Percentiles rank a stretch among this genome's conserved stretches.
Evolutionary conservation across 805 yeast genomes (phyloP).

Genomic region (Lipomyces spencermartinsiae): DNA sequence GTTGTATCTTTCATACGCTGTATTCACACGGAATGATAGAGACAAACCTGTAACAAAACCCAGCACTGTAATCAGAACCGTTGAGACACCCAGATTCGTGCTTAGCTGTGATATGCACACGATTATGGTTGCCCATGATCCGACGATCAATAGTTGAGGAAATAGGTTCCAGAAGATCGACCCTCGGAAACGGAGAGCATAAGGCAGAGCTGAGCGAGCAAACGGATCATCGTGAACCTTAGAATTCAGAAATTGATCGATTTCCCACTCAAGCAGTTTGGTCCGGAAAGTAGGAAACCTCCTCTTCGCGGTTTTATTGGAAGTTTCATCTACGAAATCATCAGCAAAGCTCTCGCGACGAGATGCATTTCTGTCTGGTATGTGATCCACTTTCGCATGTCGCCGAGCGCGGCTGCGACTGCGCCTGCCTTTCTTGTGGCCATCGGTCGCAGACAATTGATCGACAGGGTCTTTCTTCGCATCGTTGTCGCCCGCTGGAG

Average conservation of each 20-base stretch:
- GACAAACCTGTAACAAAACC: conserved; percentile 37
- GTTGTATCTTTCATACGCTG: conserved; percentile 37
- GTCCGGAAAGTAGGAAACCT: conserved; percentile 1
- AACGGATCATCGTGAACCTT: conserved; percentile 38
- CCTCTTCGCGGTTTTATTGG: background rate
- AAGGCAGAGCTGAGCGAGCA: conserved; percentile 31
- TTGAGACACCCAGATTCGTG: conserved; percentile 28
- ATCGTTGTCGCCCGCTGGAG: background rate
- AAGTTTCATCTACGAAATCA: background rate
- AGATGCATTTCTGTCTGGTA: conserved; percentile 1
- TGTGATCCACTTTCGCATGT: background rate
- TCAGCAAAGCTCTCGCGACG: background rate
- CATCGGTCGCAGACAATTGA: background rate
- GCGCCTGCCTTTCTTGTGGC: background rate
- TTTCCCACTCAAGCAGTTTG: conserved; percentile 23
- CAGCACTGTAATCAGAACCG: conserved; percentile 34
- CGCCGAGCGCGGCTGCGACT: background rate
- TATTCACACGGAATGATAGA: conserved; percentile 35
- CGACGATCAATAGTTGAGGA: conserved; percentile 33
- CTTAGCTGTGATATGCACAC: conserved; percentile 30
- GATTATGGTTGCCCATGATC: conserved; percentile 30
- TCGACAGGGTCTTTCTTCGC: background rate
- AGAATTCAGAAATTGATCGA: conserved; percentile 31
- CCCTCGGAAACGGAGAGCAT: conserved; percentile 37
- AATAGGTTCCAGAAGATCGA: conserved; percentile 33